These are phyloP conservation scores for Phoma sp. DNA, from an alignment of 2,329 filamentous ascomycete genomes.

Conservation along the genomic window DNA sequence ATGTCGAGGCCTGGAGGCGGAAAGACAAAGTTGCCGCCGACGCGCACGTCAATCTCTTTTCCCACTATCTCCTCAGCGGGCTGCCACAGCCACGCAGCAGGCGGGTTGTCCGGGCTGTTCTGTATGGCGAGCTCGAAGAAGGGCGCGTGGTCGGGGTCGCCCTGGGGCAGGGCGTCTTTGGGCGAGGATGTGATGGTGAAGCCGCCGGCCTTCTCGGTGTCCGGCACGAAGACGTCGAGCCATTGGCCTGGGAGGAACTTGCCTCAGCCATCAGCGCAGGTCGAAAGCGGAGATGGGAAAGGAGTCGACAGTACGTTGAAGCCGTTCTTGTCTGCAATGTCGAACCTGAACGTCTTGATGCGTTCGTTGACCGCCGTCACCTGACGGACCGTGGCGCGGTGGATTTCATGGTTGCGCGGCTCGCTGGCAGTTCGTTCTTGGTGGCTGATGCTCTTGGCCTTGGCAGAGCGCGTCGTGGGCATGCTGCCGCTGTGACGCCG, in stretches of 20 bases:
- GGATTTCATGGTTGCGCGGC: constrained; percentile 70
- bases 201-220: constrained; percentile 73
- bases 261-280: constrained; percentile 38
- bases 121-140: constrained; percentile 84
- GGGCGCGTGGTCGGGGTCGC: constrained; percentile 33
- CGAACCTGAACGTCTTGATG: constrained; percentile 72
- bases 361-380: constrained; percentile 70
- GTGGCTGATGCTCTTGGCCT: constrained; percentile 55
- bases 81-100: constrained; percentile 78
- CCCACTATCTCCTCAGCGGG: constrained; percentile 62
- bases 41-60: constrained; percentile 67
- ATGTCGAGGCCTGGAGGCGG: constrained; percentile 64
- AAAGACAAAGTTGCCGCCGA: constrained; percentile 83
- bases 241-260: constrained; percentile 85
- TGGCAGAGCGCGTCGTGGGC: constrained; percentile 39
- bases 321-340: constrained; percentile 57
- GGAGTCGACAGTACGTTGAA: constrained; percentile 55
- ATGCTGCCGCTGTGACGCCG: constrained; percentile 36
- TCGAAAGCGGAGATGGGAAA: constrained; percentile 32
- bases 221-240: constrained; percentile 81
- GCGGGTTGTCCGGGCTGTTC: constrained; percentile 70
- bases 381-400: constrained; percentile 65
- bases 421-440: constrained; percentile 76
- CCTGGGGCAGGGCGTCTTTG: constrained; percentile 53
- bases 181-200: constrained; percentile 88